Evolutionary conservation across 2,329 filamentous ascomycete species (phyloP), one percentile per base, ranked within the genome.

Genomic region (Beauveria rudraprayagi): DNA sequence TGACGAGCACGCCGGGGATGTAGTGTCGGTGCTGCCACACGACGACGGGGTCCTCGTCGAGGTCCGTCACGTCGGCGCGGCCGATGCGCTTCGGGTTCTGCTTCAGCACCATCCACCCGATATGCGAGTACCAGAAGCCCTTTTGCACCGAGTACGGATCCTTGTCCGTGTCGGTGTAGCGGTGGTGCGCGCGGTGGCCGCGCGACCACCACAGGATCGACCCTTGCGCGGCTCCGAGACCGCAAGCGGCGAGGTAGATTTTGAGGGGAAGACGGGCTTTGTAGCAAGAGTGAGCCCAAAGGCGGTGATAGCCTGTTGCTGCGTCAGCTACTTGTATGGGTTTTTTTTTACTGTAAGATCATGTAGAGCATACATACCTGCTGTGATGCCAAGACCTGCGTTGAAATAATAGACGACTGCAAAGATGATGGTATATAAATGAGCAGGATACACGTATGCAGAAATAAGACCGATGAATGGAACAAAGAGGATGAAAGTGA

Each of bases 61-160:
- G 79, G 70, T 95, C 91, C 69, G 88, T 88, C 70, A 95, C 94
- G 68, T 95, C 91, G 74, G 90, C 92, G 64, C 91, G 89, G 70
- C 91, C 91, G 69, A 91, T 90, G 65, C 88, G 83, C 83, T 93
- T 93, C 66, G 90, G 90, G 79, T 95, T 93, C 79, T 95, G 91
- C 82, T 93, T 93, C 82, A 95, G 86, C 70, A 95, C 77, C 90
- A 95, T 94, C 91, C 91, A 95, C 69, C 91, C 91, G 61, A 95
- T 79, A 77, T 77, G 72, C 16, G 85, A 91, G 83, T 92, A 93
- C 67, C 91, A 77, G 55, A 94, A 82, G 67, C 91, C 91, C 81
- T 95, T 95, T 77, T 90, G 87, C 68, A 95, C 91, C 28, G 89
- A 92, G 80, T 95, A 95, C 55, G 91, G 91, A 68, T 95, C 91